Evolutionary conservation across 2,329 filamentous ascomycete genomes (phyloP).

Genomic region (Madurella fahalii): DNA sequence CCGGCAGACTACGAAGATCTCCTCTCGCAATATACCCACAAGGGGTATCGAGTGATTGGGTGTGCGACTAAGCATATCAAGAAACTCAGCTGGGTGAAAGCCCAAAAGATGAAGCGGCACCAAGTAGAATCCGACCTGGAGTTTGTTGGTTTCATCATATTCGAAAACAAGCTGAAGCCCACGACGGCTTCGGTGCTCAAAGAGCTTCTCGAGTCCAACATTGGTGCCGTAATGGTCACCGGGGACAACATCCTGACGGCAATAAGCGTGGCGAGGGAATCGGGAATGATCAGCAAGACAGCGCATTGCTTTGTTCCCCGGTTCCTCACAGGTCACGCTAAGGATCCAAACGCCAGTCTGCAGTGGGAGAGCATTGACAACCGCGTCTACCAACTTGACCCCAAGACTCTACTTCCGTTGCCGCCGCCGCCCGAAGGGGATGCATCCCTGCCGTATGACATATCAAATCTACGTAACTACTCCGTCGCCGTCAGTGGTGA

Average conservation of each 20-base stretch:
- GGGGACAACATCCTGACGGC: constrained; percentile 97
- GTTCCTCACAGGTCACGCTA: constrained; percentile 73
- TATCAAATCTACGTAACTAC: constrained; percentile 77
- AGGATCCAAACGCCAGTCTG: constrained; percentile 68
- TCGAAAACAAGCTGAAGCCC: constrained; percentile 96
- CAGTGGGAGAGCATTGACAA: constrained; percentile 97
- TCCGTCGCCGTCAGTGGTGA: constrained; percentile 87
- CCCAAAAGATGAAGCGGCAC: constrained; percentile 85
- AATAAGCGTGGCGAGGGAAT: constrained; percentile 91
- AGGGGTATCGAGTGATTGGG: constrained; percentile 93
- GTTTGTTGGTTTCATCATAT: constrained; percentile 95
- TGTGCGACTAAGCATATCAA: constrained; percentile 86
- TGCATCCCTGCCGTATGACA: constrained; percentile 79
- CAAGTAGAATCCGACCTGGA: constrained; percentile 81
- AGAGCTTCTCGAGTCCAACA: constrained; percentile 77
- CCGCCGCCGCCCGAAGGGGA: constrained; percentile 65
- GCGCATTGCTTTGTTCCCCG: constrained; percentile 91
- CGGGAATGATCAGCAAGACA: constrained; percentile 71
- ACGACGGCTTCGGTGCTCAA: constrained; percentile 76
- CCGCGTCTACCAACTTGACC: constrained; percentile 69
- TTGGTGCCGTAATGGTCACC: constrained; percentile 92
- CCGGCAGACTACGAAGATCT: constrained; percentile 87
- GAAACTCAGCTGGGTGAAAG: constrained; percentile 88
- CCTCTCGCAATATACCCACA: constrained; percentile 85
- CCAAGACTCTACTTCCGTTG: constrained; percentile 61